A percentile compares a stretch with the other conserved stretches of the same genome.
Evolutionary conservation across 441 rosid species (phyloP).

Genomic region (Populus hybrid): DNA sequence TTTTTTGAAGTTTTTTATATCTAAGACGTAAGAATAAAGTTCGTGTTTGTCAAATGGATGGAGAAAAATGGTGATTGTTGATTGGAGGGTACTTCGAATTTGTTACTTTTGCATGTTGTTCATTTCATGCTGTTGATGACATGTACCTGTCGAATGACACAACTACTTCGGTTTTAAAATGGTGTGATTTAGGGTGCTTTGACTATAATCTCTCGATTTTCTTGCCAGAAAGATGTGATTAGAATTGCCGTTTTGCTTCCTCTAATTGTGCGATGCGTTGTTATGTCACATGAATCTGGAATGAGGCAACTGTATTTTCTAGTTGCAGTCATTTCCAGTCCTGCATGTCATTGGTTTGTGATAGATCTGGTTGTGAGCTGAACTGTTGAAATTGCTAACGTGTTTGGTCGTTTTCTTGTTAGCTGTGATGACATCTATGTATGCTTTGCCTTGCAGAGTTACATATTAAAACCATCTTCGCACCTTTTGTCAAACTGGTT

Average conservation of each 20-base stretch:
- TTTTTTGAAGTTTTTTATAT: too few relatives aligned
- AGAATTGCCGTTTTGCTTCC: not conserved
- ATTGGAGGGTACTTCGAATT: not conserved
- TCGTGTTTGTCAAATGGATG: not conserved
- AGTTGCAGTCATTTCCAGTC: not conserved
- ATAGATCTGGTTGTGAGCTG: slow-evolving; percentile 6
- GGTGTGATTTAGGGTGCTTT: not conserved
- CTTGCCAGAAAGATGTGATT: not conserved
- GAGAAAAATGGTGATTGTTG: not conserved
- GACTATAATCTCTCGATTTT: not conserved
- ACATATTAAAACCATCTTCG: not conserved
- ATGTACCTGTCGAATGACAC: not conserved
- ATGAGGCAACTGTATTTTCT: not conserved
- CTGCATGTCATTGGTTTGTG: not conserved
- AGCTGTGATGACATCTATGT: not conserved
- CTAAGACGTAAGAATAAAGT: not conserved
- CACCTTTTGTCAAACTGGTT: not conserved
- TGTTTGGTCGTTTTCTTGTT: not conserved
- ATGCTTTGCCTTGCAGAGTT: not conserved
- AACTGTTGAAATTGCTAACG: not conserved
- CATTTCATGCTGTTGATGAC: not conserved
- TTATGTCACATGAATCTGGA: not conserved
- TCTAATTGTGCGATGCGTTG: not conserved
- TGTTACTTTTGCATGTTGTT: not conserved
- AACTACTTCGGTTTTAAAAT: not conserved